Base-by-base conservation (phyloP, 1,284 basidiomycete genomes). In the Mycena sp. region DNA sequence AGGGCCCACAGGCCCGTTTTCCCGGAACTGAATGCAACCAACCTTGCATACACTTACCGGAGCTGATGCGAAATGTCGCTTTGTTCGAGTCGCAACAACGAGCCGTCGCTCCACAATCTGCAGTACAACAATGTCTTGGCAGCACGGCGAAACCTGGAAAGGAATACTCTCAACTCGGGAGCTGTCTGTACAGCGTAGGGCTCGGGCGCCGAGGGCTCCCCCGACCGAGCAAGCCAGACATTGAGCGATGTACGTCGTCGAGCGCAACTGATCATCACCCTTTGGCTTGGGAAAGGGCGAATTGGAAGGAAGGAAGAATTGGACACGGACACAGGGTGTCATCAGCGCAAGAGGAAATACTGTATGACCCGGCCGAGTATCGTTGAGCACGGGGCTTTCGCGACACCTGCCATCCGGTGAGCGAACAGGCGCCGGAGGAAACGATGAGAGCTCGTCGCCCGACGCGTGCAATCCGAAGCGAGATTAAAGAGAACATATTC, bases 301-400 rank as follows among this genome's bases (percentile, higher is more conserved):
- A 16, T 54, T 54, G 22, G 22, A 52, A 25, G 50, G 46, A 50
- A 22, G 48, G 48, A n/a, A 7, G 48, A 9, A 34, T 5, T 34
- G 30, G 4, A 34, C 30, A 34, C 5, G 14, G 52, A 59, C 54
- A 30, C 38, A 34, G 64, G 55, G 41, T 57, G 65, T 44, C 65
- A 56, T 39, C 37, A 44, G 38, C 46, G 50, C 18, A 55, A 54
- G 39, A 60, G 56, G 44, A 48, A 56, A 48, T 65, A n/a, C 56
- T 57, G 34, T n/a, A 52, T 41, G 65, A 64, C 65, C 60, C 64
- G 70, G 61, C 65, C 54, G 65, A 71, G 70, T 34, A 71, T 71
- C 62, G 65, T 55, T 67, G 65, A 71, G 37, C 65, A 41, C 54
- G 69, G 64, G 67, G 48, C 67, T 63, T 68, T 37, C 38, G 39